Percentiles rank a stretch among this genome's conserved stretches.
Conservation (phyloP, 345 rosid genomes). For the Eucalyptus victrix region DNA sequence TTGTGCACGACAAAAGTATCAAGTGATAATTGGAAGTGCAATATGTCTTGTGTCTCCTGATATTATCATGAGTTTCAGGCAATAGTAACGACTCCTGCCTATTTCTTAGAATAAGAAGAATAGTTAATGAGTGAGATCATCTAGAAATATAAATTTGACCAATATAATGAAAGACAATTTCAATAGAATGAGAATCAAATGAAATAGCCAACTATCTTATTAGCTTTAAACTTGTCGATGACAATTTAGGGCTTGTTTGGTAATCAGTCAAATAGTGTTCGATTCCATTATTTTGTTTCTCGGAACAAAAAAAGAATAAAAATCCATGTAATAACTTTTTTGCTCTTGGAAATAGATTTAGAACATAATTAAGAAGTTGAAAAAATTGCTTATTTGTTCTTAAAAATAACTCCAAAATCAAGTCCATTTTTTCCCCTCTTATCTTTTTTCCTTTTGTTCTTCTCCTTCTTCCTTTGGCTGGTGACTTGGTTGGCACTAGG, state of each 20-base stretch:
- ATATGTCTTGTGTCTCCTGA: neutral
- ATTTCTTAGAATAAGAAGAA: neutral
- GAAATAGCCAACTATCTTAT: neutral
- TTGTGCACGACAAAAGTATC: neutral
- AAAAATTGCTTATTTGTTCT: rapidly evolving
- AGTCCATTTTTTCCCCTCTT: too few species aligned
- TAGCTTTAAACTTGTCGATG: neutral
- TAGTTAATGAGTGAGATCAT: neutral
- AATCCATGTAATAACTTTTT: too few species aligned
- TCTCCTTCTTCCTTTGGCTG: too few species aligned
- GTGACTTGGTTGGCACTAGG: too few species aligned
- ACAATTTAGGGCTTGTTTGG: too few species aligned
- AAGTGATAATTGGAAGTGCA: neutral
- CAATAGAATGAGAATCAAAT: neutral
- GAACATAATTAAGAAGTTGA: too few species aligned
- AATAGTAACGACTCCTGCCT: neutral
- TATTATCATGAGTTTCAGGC: neutral
- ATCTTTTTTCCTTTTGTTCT: too few species aligned
- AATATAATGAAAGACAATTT: neutral
- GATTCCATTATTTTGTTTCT: too few species aligned
- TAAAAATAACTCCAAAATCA: too few species aligned
- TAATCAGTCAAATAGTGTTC: rapidly evolving
- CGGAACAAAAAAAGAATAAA: too few species aligned
- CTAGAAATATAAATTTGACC: neutral
- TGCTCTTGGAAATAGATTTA: too few species aligned